Evolutionary conservation across 164 flowering plant species (phyloP), one percentile per base, ranked within the genome.

Genomic region (Magnolia kwangsiensis): DNA sequence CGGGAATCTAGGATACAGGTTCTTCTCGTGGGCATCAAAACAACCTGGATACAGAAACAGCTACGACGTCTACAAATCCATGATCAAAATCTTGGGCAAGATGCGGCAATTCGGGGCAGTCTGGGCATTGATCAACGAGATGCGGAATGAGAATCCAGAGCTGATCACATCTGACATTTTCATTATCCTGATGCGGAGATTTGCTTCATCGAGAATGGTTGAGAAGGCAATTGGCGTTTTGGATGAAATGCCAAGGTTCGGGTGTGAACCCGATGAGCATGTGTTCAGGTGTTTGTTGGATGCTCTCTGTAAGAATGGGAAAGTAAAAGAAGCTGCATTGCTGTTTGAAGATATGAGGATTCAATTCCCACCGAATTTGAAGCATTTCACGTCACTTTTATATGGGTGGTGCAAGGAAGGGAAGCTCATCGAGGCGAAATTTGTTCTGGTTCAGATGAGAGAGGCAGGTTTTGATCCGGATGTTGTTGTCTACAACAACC

Each of bases 401-500:
- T 88, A 93, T 76, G 98, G 97, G 72, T 95, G 98, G 98, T 93
- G 97, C 73, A 85, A 80, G 69, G 90, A 87, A 79, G 98, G 98
- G 81, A 93, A 91, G 83, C 79, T 95, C n/a, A 84, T 90, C 85
- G 98, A 95, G 84, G 98, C 96, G 0, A 93, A 92, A 77, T 69
- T 67, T 73, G 89, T 93, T 20, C 80, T 95, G 83, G 89, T 91
- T 45, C 92, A 93, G 79, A 93, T 93, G 89, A 91, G 78, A 82
- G 90, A 91, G 68, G 90, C 90, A 0, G 93, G 92, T 10, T 88
- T 92, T 78, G 90, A 89, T 69, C 96, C 96, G 0, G 98, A 95
- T 76, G 82, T 92, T 73, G 97, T 92, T 63, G 96, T 90, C 31
- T 93, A 87, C 76, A 93, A 91, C 78, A 93, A 85, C 84, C 84